phyloP scores from a whole-genome alignment of 2,329 filamentous ascomycete genomes.

The Pseudogymnoascus sp. region DNA sequence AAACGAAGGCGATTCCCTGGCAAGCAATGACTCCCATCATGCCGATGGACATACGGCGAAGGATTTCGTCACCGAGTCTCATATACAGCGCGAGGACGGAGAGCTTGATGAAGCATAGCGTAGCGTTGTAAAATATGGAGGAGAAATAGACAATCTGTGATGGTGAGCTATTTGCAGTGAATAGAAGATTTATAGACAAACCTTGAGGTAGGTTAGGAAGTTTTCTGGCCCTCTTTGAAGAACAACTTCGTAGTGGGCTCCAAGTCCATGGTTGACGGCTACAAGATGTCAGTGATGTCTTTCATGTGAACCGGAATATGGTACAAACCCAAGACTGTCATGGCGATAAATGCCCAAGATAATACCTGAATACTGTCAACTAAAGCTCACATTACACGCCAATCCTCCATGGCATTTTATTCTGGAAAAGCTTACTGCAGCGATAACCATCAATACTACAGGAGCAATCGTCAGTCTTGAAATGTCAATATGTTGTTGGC shows the following conservation, averaged over 20 bases:
- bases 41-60: slow-evolving; percentile 29
- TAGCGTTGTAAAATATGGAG: slow-evolving; percentile 10
- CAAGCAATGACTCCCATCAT: slow-evolving; percentile 34
- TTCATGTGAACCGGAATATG: neutral
- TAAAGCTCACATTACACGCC: neutral
- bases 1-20: slow-evolving; percentile 34
- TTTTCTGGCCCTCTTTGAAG: neutral
- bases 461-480: neutral
- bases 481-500: neutral
- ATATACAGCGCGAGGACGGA: slow-evolving; percentile 39
- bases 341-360: slow-evolving; percentile 9
- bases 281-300: neutral
- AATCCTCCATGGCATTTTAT: neutral
- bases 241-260: neutral
- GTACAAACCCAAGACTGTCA: slow-evolving; percentile 5
- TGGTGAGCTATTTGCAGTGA: neutral
- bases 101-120: slow-evolving; percentile 34
- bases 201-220: neutral
- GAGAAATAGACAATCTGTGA: slow-evolving; percentile 7
- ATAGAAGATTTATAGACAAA: neutral
- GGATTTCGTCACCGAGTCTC: slow-evolving; percentile 32
- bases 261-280: slow-evolving; percentile 9
- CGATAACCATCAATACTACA: slow-evolving; percentile 8
- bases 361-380: slow-evolving; percentile 1
- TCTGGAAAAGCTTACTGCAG: neutral